Percentiles rank a stretch among this genome's conserved stretches.
Evolutionary conservation across 805 yeast genomes (phyloP).

Genomic region (Kuraishia hungarica): DNA sequence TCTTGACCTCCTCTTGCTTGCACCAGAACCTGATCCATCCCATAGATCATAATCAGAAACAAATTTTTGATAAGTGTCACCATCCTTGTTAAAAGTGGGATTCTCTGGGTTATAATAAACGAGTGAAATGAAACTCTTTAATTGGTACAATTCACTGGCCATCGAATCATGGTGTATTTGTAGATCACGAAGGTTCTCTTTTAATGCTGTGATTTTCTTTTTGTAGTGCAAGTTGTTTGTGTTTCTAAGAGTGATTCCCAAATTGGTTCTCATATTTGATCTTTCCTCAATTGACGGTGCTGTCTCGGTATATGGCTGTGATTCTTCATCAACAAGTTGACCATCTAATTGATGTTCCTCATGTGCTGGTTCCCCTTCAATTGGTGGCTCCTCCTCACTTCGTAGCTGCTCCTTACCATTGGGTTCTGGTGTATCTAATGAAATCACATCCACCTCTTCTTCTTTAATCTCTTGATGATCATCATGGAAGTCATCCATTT

Average conservation of each 20-base stretch:
- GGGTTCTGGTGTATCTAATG: too few species aligned
- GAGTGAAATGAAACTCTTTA: conserved; percentile 51
- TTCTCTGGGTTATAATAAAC: conserved; percentile 51
- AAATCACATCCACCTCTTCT: too few species aligned
- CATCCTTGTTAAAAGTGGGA: conserved; percentile 22
- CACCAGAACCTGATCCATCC: conserved; percentile 17
- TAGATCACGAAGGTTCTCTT: conserved; percentile 32
- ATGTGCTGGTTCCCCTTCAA: too few species aligned
- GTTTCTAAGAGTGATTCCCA: neutral
- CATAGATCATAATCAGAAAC: conserved; percentile 27
- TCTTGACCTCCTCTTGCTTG: conserved; percentile 17
- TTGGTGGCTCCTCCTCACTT: too few species aligned
- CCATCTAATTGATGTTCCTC: too few species aligned
- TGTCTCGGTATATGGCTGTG: too few species aligned
- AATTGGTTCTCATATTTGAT: too few species aligned
- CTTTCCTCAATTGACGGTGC: too few species aligned
- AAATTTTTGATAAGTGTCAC: conserved; percentile 23
- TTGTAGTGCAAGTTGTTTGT: neutral
- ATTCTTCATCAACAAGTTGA: too few species aligned
- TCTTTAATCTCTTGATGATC: too few species aligned
- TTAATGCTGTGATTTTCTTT: conserved; percentile 1
- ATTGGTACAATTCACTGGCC: conserved; percentile 55
- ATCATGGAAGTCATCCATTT: too few species aligned
- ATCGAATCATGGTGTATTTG: conserved; percentile 37
- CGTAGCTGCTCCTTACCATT: too few species aligned